These are phyloP conservation scores for Nepenthes alata DNA, from an alignment of 179 eudicot species.

Conservation along the genomic window DNA sequence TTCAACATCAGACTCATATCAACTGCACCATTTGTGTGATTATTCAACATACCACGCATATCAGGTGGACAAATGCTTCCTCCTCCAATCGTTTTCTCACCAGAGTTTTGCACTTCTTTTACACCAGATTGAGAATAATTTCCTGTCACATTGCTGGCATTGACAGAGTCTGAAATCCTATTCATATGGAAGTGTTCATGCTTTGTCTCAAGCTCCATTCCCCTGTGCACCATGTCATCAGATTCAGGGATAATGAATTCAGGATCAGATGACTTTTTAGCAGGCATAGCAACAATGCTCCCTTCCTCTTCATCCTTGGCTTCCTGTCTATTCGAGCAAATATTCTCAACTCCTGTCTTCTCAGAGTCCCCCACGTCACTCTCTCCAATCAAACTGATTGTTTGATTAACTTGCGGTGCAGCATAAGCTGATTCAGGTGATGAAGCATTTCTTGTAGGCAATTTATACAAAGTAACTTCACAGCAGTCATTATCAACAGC, in stretches of 20 bases:
- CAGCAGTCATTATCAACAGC: not conserved
- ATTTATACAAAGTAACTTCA: slow-evolving; percentile 4
- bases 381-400: slow-evolving; percentile 4
- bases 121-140: slow-evolving; percentile 9
- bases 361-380: slow-evolving; percentile 7
- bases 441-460: slow-evolving; percentile 1
- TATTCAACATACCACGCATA: slow-evolving; percentile 3
- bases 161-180: slow-evolving; percentile 2
- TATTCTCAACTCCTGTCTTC: slow-evolving; percentile 8
- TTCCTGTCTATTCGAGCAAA: slow-evolving; percentile 11
- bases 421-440: slow-evolving; percentile 1
- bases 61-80: slow-evolving; percentile 3
- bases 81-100: slow-evolving; percentile 6
- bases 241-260: slow-evolving; percentile 7
- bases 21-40: slow-evolving; percentile 2
- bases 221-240: slow-evolving; percentile 4
- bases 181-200: slow-evolving; percentile 4
- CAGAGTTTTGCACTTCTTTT: slow-evolving; percentile 4
- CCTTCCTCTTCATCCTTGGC: slow-evolving; percentile 7
- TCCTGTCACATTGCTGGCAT: slow-evolving; percentile 3
- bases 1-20: slow-evolving; percentile 1
- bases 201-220: slow-evolving; percentile 3
- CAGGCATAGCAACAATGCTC: slow-evolving; percentile 1
- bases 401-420: slow-evolving; percentile 6
- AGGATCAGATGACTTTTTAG: slow-evolving; percentile 11